Evolutionary conservation across 108 stramenopile species (phyloP).

Genomic region (Pelagomonas calceolata): DNA sequence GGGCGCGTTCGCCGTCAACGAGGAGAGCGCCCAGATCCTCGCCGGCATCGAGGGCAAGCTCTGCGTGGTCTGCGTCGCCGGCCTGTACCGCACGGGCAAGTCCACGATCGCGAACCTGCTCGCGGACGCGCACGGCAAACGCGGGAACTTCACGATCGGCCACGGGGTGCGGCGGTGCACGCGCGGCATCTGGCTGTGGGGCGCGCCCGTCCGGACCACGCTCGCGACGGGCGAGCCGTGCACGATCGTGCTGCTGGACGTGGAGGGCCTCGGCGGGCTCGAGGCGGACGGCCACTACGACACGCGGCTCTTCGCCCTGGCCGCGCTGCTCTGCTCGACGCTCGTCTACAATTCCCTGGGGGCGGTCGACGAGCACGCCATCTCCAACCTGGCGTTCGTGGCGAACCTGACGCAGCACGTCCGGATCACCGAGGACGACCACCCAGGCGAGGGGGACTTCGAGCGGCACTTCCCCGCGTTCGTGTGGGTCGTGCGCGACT

Average conservation of each 20-base stretch:
- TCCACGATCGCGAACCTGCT: constrained; percentile 5
- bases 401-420: constrained; percentile 9
- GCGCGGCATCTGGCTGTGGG: constrained; percentile 6
- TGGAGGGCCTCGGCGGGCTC: constrained; percentile 9
- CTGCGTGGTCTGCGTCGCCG: neutral
- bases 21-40: neutral
- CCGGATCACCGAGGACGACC: neutral
- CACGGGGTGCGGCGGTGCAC: constrained; percentile 6
- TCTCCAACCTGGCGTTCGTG: constrained; percentile 4
- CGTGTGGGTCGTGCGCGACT: constrained; percentile 14
- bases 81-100: constrained; percentile 16
- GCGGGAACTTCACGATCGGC: constrained; percentile 1
- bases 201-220: too few species aligned
- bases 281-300: constrained; percentile 8
- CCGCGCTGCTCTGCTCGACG: constrained; percentile 8
- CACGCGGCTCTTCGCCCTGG: constrained; percentile 9
- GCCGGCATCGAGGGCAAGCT: neutral
- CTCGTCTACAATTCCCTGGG: constrained; percentile 10
- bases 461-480: constrained; percentile 7
- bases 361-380: constrained; percentile 3
- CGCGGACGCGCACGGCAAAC: neutral
- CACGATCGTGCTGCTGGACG: constrained; percentile 4
- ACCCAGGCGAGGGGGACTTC: neutral
- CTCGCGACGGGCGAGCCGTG: neutral
- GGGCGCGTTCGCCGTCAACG: neutral